phyloP scores from a whole-genome alignment of 2,329 filamentous ascomycete species.

The Ascochyta koolunga region DNA sequence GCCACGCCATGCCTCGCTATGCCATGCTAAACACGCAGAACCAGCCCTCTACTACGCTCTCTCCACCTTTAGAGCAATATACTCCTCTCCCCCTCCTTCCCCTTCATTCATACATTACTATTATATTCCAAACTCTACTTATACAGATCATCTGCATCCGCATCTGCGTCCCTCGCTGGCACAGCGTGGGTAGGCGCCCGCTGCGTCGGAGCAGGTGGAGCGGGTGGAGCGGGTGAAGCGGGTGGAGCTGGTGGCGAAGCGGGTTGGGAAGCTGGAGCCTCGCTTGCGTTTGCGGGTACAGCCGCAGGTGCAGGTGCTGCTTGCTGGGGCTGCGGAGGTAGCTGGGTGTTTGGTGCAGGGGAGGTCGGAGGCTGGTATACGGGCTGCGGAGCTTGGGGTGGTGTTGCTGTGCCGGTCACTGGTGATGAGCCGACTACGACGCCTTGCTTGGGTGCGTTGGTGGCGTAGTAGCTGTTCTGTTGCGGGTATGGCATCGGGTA shows the following conservation, averaged over 20 bases:
- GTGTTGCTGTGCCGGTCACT: constrained; percentile 10
- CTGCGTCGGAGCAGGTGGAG: neutral
- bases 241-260: neutral
- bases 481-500: constrained; percentile 25
- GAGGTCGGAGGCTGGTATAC: constrained; percentile 18
- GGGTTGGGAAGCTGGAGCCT: neutral
- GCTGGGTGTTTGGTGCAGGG: constrained; percentile 5
- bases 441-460: constrained; percentile 19
- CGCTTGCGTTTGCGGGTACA: constrained; percentile 1
- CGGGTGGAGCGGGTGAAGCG: neutral
- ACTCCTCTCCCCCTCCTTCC: neutral
- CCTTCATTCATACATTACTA: neutral
- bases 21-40: too few species aligned
- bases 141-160: constrained; percentile 27
- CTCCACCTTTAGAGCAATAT: neutral
- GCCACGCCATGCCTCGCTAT: neutral
- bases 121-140: constrained; percentile 12
- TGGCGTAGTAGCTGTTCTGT: constrained; percentile 25
- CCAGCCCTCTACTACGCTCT: too few species aligned
- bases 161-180: constrained; percentile 18
- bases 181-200: neutral
- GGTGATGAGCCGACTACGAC: constrained; percentile 19
- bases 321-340: constrained; percentile 10
- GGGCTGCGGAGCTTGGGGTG: constrained; percentile 22
- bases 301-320: neutral